Percentiles rank a stretch among this genome's conserved stretches.
phyloP scores from a whole-genome alignment of 495 filamentous ascomycete species.

The Penicillium paradoxum region DNA sequence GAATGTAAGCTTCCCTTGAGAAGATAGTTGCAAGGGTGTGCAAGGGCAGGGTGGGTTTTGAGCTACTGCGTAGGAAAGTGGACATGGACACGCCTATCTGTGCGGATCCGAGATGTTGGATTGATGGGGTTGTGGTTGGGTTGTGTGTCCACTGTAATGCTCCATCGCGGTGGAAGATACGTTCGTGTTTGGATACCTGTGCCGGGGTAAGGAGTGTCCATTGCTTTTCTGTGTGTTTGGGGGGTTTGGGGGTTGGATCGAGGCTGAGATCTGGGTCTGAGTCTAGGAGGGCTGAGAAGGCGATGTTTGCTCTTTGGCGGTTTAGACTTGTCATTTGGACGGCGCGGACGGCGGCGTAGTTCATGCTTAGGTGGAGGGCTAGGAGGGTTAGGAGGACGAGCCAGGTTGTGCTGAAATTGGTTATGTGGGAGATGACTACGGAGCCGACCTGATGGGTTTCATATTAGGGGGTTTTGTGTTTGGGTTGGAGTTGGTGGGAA shows the following conservation, averaged over 20 bases:
- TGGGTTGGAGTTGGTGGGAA: neutral
- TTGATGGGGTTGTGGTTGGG: neutral
- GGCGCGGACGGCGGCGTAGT: conserved; percentile 77
- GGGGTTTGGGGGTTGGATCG: neutral
- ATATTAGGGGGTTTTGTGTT: neutral
- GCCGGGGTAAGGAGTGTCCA: conserved; percentile 51
- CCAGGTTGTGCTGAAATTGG: conserved; percentile 70
- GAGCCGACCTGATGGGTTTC: conserved; percentile 56
- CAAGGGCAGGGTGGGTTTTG: conserved; percentile 20
- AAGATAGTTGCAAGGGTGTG: conserved; percentile 21
- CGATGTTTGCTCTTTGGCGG: conserved; percentile 77
- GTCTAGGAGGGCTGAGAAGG: conserved; percentile 59
- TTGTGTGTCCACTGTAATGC: conserved; percentile 49
- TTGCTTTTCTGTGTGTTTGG: neutral
- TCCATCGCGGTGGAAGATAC: conserved; percentile 64
- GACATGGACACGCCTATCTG: conserved; percentile 33
- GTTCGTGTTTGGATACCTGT: conserved; percentile 61
- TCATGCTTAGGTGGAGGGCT: conserved; percentile 68
- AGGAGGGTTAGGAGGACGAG: conserved; percentile 66
- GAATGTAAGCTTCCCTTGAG: conserved; percentile 27
- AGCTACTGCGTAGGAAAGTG: conserved; percentile 20
- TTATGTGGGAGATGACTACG: conserved; percentile 70
- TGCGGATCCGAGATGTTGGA: conserved; percentile 21
- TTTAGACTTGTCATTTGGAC: conserved; percentile 86
- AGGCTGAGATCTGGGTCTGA: conserved; percentile 25